A percentile compares a stretch with the other conserved stretches of the same genome.
Conservation (phyloP, 805 yeast genomes). For the Pichia ethanolica region DNA sequence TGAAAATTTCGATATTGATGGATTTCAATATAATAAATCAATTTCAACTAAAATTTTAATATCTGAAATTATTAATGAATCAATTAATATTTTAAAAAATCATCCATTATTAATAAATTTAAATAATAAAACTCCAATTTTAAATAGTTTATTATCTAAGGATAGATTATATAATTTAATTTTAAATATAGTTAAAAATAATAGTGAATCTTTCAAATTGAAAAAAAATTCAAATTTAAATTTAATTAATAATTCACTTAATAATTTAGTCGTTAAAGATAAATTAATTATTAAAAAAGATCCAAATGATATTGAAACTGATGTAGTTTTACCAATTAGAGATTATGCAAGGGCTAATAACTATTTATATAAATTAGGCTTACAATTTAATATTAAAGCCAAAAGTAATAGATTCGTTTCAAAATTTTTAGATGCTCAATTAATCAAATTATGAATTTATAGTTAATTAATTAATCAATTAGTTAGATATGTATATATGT, state of each 20-base stretch:
- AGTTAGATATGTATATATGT: too few relatives aligned
- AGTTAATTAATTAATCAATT: background rate
- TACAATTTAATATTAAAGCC: background rate
- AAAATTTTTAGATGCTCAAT: background rate
- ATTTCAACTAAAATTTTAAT: background rate
- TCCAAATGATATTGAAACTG: background rate
- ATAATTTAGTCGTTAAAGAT: too few relatives aligned
- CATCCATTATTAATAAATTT: background rate
- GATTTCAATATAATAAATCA: too few relatives aligned
- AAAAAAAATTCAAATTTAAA: background rate
- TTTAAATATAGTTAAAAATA: background rate
- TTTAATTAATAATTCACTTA: background rate
- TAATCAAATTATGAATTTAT: too few relatives aligned
- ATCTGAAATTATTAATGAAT: background rate
- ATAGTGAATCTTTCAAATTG: background rate
- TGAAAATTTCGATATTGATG: slow-evolving; percentile 6
- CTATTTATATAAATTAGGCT: slow-evolving; percentile 1
- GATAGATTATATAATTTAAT: slow-evolving; percentile 1
- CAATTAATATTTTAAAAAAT: slow-evolving; percentile 2
- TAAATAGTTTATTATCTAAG: slow-evolving; percentile 2
- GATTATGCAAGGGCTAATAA: slow-evolving; percentile 1
- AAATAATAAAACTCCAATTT: background rate
- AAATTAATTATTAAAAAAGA: background rate
- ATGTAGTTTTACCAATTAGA: background rate
- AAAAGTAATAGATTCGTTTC: background rate